Conservation (phyloP, 352 stramenopile genomes). For the Pelagophyceae sp. region DNA sequence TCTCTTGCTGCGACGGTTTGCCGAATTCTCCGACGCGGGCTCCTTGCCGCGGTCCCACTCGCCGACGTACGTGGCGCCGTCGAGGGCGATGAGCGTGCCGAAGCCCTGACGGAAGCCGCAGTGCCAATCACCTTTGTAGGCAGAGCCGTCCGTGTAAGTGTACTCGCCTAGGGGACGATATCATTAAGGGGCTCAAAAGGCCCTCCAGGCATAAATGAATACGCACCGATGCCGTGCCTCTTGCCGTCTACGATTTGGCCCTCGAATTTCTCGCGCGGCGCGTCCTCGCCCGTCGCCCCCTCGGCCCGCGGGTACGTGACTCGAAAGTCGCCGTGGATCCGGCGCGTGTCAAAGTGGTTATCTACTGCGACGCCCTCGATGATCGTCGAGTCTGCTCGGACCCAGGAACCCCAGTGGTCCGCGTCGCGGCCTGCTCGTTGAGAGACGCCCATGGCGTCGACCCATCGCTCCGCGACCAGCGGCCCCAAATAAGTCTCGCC, state of each 20-base stretch:
- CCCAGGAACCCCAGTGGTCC: constrained; percentile 27
- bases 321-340: constrained; percentile 32
- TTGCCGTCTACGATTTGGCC: constrained; percentile 65
- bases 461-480: constrained; percentile 23
- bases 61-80: constrained; percentile 57
- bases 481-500: constrained; percentile 26
- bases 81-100: constrained; percentile 52
- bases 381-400: constrained; percentile 9
- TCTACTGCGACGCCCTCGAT: constrained; percentile 37
- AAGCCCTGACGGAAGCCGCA: constrained; percentile 70
- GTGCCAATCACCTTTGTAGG: constrained; percentile 66
- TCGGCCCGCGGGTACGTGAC: constrained; percentile 26
- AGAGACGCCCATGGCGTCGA: constrained; percentile 25
- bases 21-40: too few relatives aligned
- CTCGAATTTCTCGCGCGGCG: constrained; percentile 48
- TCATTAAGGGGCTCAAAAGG: too few relatives aligned
- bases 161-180: too few relatives aligned
- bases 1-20: constrained; percentile 12
- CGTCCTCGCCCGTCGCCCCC: not conserved
- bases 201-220: too few relatives aligned
- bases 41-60: constrained; percentile 72
- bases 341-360: constrained; percentile 39
- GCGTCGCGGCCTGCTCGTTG: constrained; percentile 18
- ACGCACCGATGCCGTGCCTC: constrained; percentile 62
- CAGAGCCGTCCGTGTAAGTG: constrained; percentile 63